Evolutionary conservation across 371 early-diverging fungal genomes (phyloP), one percentile per base, ranked within the genome.

Genomic region (Thermomucor indicae-seudaticae): DNA sequence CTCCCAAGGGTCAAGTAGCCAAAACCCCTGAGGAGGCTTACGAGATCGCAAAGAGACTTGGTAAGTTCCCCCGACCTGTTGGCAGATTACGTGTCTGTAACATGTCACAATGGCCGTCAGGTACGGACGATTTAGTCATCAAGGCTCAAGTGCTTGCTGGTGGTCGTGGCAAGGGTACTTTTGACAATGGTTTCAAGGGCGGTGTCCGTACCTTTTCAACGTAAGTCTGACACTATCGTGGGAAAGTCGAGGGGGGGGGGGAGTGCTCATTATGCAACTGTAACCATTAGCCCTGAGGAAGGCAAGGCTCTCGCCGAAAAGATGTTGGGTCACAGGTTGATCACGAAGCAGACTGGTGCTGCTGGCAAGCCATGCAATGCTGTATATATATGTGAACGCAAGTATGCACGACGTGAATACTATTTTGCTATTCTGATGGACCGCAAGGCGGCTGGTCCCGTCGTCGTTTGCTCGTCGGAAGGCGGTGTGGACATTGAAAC

Each of bases 141-240:
- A 97, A 97, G 85, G 97, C 98, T 49, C 98, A 98, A 79, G 97
- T 98, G 28, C 79, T 97, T 55, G 98, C 98, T 55, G 98, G 98
- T 66, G 98, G 98, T 53, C 92, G 98, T 76, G 98, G 98, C 58
- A 98, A 98, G 81, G 98, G 98, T 63, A 82, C 81, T 59, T 98
- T 97, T 67, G 89, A 90, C 60, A 88, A 80, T 58, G 97, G 97
- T 29, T 80, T 93, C 60, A 88, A 95, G 78, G 98, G 98, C 52
- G 98, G 98, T 78, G 98, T 98, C 47, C 85, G 89, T 69, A 80
- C 91, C 55, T 87, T 92, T 58, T 91, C 83, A 78, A 89, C 91
- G 92, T 92, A 86, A 75, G 89, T 76, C 1, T 32, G 40, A n/a
- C 16, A 3, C 39, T 14, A 11, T 27, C 16, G 6, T 25, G 14